Percentiles rank a stretch among this genome's conserved stretches.
phyloP scores from a whole-genome alignment of 2,329 filamentous ascomycete genomes.

The Ophiostoma perfectum region DNA sequence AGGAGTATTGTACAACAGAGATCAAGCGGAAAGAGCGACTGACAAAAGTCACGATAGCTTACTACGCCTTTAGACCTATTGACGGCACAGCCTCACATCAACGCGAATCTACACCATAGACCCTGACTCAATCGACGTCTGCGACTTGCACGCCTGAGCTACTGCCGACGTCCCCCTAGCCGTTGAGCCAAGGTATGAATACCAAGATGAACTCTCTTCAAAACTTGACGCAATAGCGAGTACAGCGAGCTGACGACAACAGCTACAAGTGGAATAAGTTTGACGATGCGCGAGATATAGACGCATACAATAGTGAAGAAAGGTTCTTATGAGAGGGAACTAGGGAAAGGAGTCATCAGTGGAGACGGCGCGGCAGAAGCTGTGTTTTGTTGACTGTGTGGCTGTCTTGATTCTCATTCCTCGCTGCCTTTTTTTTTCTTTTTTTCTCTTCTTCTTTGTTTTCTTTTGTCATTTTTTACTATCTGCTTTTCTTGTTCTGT shows the following conservation, averaged over 20 bases:
- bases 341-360: neutral
- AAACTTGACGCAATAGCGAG: neutral
- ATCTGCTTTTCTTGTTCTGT: neutral
- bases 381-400: neutral
- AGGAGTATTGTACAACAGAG: neutral
- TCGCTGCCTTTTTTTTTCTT: neutral
- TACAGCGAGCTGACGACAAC: neutral
- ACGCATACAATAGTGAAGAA: neutral
- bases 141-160: neutral
- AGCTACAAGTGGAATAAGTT: constrained; percentile 1
- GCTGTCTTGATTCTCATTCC: neutral
- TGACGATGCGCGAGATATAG: neutral
- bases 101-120: neutral
- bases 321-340: neutral
- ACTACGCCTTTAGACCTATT: no score
- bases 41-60: neutral
- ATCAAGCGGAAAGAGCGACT: neutral
- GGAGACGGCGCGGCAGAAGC: neutral
- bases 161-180: neutral
- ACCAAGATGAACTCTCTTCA: neutral
- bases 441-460: neutral
- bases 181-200: neutral
- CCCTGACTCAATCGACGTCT: neutral
- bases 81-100: neutral
- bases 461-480: neutral